These are phyloP conservation scores for Arachis hypogaea DNA, from an alignment of 306 rosid species.

Conservation along the genomic window DNA sequence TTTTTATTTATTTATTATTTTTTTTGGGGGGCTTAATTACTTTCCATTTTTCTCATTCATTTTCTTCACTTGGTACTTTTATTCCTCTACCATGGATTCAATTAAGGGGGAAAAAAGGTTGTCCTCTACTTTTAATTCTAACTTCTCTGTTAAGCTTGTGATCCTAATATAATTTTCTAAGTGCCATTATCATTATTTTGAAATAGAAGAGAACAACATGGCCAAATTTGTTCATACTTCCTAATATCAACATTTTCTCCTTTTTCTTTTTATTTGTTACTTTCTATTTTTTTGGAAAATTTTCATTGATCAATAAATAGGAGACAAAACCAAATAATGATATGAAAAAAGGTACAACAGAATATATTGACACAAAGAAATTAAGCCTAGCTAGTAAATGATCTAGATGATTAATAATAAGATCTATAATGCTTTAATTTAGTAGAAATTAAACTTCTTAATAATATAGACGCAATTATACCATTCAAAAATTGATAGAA, in stretches of 20 bases:
- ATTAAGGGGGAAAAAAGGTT: conserved; percentile 16
- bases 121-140: conserved; percentile 34
- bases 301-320: too few species aligned
- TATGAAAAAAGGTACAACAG: too few species aligned
- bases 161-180: conserved; percentile 13
- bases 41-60: conserved; percentile 26
- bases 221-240: not conserved
- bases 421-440: too few species aligned
- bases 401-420: too few species aligned
- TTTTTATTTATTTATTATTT: not conserved
- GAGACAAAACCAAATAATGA: too few species aligned
- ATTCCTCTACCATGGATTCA: conserved; percentile 14
- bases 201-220: conserved; percentile 17
- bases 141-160: conserved; percentile 26
- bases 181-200: not conserved
- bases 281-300: too few species aligned
- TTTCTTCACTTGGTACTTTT: conserved; percentile 3
- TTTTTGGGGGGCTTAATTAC: not conserved
- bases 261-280: not conserved
- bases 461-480: too few species aligned
- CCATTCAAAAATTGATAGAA: too few species aligned
- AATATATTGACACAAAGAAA: too few species aligned
- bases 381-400: too few species aligned
- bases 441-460: too few species aligned
- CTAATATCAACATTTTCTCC: conserved; percentile 3